phyloP scores from a whole-genome alignment of 1,139 yeast genomes.

The Chernovozyma sophiae-reginae region DNA sequence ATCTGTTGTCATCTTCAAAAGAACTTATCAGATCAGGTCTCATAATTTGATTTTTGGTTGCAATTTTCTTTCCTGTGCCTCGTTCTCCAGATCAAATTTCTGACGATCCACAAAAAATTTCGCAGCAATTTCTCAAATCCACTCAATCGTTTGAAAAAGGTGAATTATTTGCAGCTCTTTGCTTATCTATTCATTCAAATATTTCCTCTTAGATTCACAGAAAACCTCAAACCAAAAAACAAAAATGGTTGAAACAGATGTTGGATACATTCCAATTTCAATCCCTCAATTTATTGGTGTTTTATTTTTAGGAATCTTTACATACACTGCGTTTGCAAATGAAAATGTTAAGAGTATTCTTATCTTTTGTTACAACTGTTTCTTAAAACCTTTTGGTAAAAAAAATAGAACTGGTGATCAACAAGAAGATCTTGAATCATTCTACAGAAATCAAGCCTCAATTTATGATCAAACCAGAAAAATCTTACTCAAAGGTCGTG shows the following conservation, averaged over 20 bases:
- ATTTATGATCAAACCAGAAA: slow-evolving; percentile 70
- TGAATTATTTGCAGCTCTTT: too few species aligned
- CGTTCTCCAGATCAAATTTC: too few species aligned
- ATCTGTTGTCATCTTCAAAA: too few species aligned
- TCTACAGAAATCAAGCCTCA: slow-evolving; percentile 72
- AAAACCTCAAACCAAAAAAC: background rate
- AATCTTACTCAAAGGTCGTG: slow-evolving; percentile 65
- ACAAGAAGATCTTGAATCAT: slow-evolving; percentile 65
- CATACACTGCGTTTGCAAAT: slow-evolving; percentile 18
- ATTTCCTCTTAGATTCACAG: too few species aligned
- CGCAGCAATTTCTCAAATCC: too few species aligned
- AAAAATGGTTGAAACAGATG: slow-evolving; percentile 6
- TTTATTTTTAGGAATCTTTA: slow-evolving; percentile 13
- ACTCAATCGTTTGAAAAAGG: too few species aligned
- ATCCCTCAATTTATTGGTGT: slow-evolving; percentile 5
- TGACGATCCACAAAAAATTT: too few species aligned
- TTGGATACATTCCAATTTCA: slow-evolving; percentile 6
- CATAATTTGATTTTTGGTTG: too few species aligned
- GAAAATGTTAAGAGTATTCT: slow-evolving; percentile 27
- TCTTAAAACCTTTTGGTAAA: slow-evolving; percentile 60
- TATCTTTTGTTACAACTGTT: slow-evolving; percentile 54
- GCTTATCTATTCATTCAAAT: too few species aligned
- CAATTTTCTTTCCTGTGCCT: too few species aligned
- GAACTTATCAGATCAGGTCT: too few species aligned
- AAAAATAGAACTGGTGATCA: slow-evolving; percentile 45